Conservation (phyloP, 2,329 filamentous ascomycete genomes). For the Fusarium goolgardi region DNA sequence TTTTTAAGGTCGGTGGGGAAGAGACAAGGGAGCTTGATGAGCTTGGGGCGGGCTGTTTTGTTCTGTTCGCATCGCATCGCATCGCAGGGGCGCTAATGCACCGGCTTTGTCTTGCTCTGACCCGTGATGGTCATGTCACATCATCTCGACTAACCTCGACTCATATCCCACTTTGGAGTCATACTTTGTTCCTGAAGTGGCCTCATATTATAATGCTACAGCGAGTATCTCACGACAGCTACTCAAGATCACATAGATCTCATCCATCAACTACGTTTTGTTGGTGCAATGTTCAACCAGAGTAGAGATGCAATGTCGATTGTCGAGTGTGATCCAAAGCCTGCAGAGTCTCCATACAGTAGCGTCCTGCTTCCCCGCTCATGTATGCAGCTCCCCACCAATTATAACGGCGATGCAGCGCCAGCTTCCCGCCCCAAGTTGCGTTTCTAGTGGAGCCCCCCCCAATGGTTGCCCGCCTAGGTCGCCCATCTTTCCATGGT, state of each 20-base stretch:
- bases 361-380: slow-evolving; percentile 34
- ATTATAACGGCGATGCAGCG: slow-evolving; percentile 16
- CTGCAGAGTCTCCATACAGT: slow-evolving; percentile 4
- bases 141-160: slow-evolving; percentile 12
- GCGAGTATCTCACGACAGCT: too few species aligned
- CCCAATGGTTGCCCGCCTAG: neutral
- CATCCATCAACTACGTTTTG: neutral
- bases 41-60: neutral
- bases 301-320: slow-evolving; percentile 13
- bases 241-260: neutral
- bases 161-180: slow-evolving; percentile 24
- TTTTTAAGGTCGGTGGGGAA: slow-evolving; percentile 23
- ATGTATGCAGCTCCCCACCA: slow-evolving; percentile 29
- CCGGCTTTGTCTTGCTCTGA: slow-evolving; percentile 36
- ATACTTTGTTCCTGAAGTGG: slow-evolving; percentile 30
- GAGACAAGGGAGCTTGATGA: slow-evolving; percentile 25
- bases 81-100: slow-evolving; percentile 42
- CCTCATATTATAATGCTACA: slow-evolving; percentile 12
- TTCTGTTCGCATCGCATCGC: slow-evolving; percentile 8
- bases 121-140: slow-evolving; percentile 22
- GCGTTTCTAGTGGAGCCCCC: slow-evolving; percentile 5
- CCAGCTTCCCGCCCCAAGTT: slow-evolving; percentile 40
- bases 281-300: neutral
- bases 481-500: slow-evolving; percentile 19
- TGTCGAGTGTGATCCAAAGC: slow-evolving; percentile 16